These are phyloP conservation scores for Ceratocystis papillata DNA, from an alignment of 2,329 filamentous ascomycete genomes.

Conservation along the genomic window DNA sequence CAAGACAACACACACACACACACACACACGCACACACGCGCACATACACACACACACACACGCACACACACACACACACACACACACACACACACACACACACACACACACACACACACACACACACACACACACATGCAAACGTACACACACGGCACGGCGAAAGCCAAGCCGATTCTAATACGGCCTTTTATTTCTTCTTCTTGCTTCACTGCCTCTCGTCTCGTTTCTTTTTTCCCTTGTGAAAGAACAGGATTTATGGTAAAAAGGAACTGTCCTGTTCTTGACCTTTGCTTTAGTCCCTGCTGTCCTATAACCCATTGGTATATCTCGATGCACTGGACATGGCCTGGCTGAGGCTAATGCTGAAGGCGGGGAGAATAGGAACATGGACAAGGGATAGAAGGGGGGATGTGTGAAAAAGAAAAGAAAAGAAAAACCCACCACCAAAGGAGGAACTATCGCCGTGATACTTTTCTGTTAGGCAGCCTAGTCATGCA, in stretches of 20 bases:
- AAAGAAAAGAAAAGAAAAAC: background rate
- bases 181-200: background rate
- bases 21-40: no score
- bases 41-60: no score
- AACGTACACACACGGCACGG: no score
- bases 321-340: background rate
- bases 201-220: background rate
- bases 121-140: no score
- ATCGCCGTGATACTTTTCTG: background rate
- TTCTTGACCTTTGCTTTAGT: no score
- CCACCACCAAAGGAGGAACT: background rate
- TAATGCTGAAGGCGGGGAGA: background rate
- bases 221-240: background rate
- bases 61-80: no score
- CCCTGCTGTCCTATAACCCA: no score
- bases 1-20: no score
- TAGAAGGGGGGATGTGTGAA: background rate
- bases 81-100: no score
- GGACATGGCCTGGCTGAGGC: background rate
- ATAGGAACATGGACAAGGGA: constrained; percentile 1
- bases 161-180: no score
- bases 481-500: background rate
- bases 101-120: no score
- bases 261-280: background rate
- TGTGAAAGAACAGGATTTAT: background rate